Percentiles rank a stretch among this genome's conserved stretches.
Evolutionary conservation across 495 filamentous ascomycete species (phyloP).

Genomic region (Amniculicola lignicola): DNA sequence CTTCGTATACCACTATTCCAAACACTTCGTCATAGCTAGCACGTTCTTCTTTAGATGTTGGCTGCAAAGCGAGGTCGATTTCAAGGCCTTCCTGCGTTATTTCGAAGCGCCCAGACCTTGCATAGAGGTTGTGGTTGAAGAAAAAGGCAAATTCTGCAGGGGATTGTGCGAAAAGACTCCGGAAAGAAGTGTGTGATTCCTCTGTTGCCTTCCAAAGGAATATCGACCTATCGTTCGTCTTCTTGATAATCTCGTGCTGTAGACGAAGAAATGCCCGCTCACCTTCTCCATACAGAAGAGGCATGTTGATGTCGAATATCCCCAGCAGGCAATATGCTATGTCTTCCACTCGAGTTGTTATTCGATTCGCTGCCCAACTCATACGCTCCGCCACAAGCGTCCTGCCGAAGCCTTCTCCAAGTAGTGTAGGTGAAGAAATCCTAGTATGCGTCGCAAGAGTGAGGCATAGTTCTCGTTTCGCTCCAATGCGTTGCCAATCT

Average conservation of each 20-base stretch:
- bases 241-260: slow-evolving; percentile 9
- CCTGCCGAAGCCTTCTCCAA: not conserved
- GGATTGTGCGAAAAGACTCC: too few species aligned
- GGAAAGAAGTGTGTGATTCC: too few species aligned
- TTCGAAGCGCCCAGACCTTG: too few species aligned
- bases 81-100: too few species aligned
- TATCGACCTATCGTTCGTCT: slow-evolving; percentile 4
- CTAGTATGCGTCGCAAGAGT: not conserved
- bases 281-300: slow-evolving; percentile 19
- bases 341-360: slow-evolving; percentile 20
- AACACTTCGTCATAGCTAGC: too few species aligned
- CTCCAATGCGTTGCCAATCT: not conserved
- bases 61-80: too few species aligned
- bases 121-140: too few species aligned
- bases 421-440: not conserved
- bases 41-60: too few species aligned
- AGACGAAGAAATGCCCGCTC: slow-evolving; percentile 13
- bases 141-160: too few species aligned
- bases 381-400: slow-evolving; percentile 5
- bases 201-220: slow-evolving; percentile 16
- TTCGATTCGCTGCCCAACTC: slow-evolving; percentile 18
- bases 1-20: too few species aligned
- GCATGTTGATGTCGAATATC: slow-evolving; percentile 20
- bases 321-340: slow-evolving; percentile 14
- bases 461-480: not conserved